Base-by-base conservation (phyloP, 1,284 basidiomycete species). In the Ustilago sp. region DNA sequence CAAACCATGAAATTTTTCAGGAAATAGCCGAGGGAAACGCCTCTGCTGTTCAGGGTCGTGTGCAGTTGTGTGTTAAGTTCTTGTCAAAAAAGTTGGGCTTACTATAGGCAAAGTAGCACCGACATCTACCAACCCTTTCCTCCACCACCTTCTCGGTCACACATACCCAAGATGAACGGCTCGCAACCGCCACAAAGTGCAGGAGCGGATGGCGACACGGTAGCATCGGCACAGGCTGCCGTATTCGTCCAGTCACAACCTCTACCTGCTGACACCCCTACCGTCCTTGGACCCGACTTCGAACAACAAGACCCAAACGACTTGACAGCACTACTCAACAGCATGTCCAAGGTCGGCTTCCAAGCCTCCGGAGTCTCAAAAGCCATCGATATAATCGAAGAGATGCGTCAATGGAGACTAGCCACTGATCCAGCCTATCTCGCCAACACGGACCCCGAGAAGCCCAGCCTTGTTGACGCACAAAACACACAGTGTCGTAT, bases 281-380 rank as follows among this genome's bases (percentile, higher is more conserved):
- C 56, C 4, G 93, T 98, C 32, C 87, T 91, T 83, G 96, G 96
- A 0, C 97, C 97, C 4, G 90, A 96, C 87, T 93, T 98, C 80
- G 93, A 94, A 71, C 86, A 90, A 39, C 87, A 89, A 8, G 86
- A 92, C 43, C 91, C 91, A 50, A 88, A 98, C 34, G 88, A 92
- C 54, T 62, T 77, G 13, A 32, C 50, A 23, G 88, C 90, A 41
- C 89, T 99, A 75, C 87, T 99, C 48, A 86, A 88, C 48, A 91
- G 90, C 81, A 98, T 97, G 88, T 91, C 93, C 82, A 90, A 91
- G 23, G 97, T 98, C 59, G 96, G 96, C 15, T 99, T 99, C 85
- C 96, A 99, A 86, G 96, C 96, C 15, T 94, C 92, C 51, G 95
- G 93, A 61, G 88, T 99, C 7, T 92, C 93, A 2, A 91, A 90